A percentile compares a stretch with the other conserved stretches of the same genome.
phyloP scores from a whole-genome alignment of 805 yeast species.

The Sugiyamaella boreocaroliniensis region DNA sequence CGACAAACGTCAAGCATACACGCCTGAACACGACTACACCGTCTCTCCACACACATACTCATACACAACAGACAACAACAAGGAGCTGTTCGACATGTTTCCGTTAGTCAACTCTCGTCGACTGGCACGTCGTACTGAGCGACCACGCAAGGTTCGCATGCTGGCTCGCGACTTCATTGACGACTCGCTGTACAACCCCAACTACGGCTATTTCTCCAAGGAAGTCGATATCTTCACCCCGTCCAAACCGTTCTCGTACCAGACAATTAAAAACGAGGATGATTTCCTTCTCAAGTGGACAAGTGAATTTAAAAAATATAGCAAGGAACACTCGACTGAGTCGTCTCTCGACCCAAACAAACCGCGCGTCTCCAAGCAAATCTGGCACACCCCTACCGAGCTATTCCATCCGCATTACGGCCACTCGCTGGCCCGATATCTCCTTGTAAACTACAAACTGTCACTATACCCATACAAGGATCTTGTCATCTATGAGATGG shows the following conservation, averaged over 20 bases:
- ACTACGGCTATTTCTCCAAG: constrained; percentile 74
- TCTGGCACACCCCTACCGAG: constrained; percentile 91
- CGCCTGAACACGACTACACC: constrained; percentile 29
- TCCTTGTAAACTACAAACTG: constrained; percentile 62
- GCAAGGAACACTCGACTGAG: constrained; percentile 16
- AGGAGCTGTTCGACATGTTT: constrained; percentile 36
- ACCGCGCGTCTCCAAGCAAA: constrained; percentile 41
- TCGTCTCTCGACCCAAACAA: background rate
- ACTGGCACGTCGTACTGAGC: constrained; percentile 31
- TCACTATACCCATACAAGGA: constrained; percentile 65
- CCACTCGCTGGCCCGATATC: constrained; percentile 74
- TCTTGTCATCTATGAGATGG: constrained; percentile 75
- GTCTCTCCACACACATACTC: constrained; percentile 31
- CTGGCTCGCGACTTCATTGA: constrained; percentile 74
- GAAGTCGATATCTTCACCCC: constrained; percentile 74
- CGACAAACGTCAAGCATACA: background rate
- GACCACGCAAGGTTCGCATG: constrained; percentile 66
- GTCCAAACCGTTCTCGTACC: constrained; percentile 56
- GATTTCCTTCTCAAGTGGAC: constrained; percentile 68
- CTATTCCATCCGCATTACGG: constrained; percentile 78
- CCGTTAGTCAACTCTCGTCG: constrained; percentile 38
- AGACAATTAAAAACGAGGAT: constrained; percentile 52
- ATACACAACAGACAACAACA: constrained; percentile 30
- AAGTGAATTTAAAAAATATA: constrained; percentile 44
- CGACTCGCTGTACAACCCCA: constrained; percentile 74